phyloP scores from a whole-genome alignment of 495 filamentous ascomycete species.

The Neurospora pannonica region DNA sequence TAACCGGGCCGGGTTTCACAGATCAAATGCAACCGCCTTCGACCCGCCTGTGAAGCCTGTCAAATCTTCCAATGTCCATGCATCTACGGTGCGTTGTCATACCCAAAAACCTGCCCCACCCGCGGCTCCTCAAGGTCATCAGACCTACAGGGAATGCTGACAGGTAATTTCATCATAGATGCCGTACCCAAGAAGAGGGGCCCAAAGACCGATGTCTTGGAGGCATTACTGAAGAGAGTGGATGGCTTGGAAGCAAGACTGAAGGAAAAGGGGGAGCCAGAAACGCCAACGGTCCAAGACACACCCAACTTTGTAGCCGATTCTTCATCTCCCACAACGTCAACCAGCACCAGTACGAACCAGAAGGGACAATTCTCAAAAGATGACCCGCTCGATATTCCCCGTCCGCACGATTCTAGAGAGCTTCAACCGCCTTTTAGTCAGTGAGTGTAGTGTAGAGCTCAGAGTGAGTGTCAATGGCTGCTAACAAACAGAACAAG shows the following conservation, averaged over 20 bases:
- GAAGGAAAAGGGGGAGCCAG: conserved; percentile 49
- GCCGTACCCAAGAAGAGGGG: conserved; percentile 82
- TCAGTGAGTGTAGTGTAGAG: not conserved
- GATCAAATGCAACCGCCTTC: conserved; percentile 85
- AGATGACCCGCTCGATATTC: not conserved
- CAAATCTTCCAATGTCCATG: conserved; percentile 83
- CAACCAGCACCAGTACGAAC: not conserved
- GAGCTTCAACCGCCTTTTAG: not conserved
- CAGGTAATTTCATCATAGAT: conserved; percentile 39
- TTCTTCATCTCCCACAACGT: conserved; percentile 7
- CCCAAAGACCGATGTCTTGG: conserved; percentile 80
- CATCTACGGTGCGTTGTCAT: conserved; percentile 59
- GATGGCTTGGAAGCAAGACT: conserved; percentile 74
- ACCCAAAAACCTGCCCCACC: not conserved
- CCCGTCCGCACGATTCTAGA: not conserved
- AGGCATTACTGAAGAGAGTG: conserved; percentile 72
- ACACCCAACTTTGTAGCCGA: conserved; percentile 7
- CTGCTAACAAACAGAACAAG: not conserved
- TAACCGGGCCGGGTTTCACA: conserved; percentile 21
- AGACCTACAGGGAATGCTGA: not conserved
- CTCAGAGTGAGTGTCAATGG: not conserved
- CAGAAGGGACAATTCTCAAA: not conserved
- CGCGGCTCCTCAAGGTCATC: not conserved
- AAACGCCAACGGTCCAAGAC: conserved; percentile 32
- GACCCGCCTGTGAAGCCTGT: conserved; percentile 78